Conservation (phyloP, 257 asterid species). For the Rubia yunnanensis region DNA sequence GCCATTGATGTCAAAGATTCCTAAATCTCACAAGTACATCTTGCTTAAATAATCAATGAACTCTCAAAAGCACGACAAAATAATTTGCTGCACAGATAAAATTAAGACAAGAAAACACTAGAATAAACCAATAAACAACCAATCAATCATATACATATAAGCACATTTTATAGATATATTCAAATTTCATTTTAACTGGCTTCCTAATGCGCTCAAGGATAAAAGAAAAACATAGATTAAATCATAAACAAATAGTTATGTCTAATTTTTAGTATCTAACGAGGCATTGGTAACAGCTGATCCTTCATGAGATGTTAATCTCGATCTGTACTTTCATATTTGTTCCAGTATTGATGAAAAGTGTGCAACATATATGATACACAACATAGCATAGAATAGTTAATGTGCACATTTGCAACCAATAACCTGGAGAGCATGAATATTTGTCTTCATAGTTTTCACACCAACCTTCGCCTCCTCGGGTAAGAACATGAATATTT, state of each 20-base stretch:
- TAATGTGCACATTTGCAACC: not conserved
- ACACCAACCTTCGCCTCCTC: slow-evolving; percentile 77
- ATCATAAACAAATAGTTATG: not conserved
- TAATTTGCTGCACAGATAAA: not conserved
- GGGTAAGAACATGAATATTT: slow-evolving; percentile 82
- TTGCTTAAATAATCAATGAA: slow-evolving; percentile 47
- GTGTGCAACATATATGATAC: too few relatives aligned
- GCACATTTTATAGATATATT: not conserved
- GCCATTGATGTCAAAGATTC: slow-evolving; percentile 73
- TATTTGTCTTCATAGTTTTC: slow-evolving; percentile 56
- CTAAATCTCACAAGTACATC: slow-evolving; percentile 79
- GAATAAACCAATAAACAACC: not conserved
- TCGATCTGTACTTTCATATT: not conserved
- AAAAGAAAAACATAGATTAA: not conserved
- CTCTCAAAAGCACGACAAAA: not conserved
- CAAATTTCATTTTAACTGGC: not conserved
- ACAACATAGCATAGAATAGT: not conserved
- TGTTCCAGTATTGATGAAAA: not conserved
- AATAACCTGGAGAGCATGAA: slow-evolving; percentile 88
- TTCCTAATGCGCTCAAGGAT: not conserved
- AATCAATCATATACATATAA: not conserved
- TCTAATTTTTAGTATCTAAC: not conserved
- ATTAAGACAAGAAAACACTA: not conserved
- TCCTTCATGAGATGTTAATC: not conserved
- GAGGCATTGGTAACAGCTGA: too few relatives aligned